These are phyloP conservation scores for Pneumocystis carinii DNA, from an alignment of 1,139 yeast genomes.

Conservation along the genomic window DNA sequence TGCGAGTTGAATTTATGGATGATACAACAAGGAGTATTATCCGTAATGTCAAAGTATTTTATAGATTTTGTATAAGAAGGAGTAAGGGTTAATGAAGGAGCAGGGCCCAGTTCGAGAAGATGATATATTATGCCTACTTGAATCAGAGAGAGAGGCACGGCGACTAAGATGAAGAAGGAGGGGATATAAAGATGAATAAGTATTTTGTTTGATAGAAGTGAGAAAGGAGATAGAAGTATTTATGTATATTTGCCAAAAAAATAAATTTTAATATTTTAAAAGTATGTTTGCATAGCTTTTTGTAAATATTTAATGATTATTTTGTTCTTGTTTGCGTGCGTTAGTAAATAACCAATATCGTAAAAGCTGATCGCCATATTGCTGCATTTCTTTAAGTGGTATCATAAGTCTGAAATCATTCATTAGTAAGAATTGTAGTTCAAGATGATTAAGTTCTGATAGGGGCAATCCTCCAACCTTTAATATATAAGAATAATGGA, in stretches of 20 bases:
- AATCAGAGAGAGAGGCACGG: slow-evolving; percentile 99
- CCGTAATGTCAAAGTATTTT: slow-evolving; percentile 65
- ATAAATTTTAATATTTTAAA: neutral
- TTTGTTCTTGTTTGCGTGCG: neutral
- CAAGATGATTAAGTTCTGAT: slow-evolving; percentile 84
- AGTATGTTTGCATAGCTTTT: neutral
- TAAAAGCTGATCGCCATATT: slow-evolving; percentile 73
- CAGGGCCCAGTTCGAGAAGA: slow-evolving; percentile 98
- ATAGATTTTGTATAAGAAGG: neutral
- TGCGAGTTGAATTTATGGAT: slow-evolving; percentile 98
- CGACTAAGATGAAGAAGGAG: slow-evolving; percentile 28
- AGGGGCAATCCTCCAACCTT: slow-evolving; percentile 72
- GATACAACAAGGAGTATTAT: slow-evolving; percentile 96
- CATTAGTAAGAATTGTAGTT: slow-evolving; percentile 68
- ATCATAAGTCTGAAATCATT: slow-evolving; percentile 80
- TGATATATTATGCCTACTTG: slow-evolving; percentile 98
- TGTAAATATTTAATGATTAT: neutral
- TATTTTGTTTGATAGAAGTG: neutral
- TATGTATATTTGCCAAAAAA: neutral
- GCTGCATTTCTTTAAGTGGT: slow-evolving; percentile 76
- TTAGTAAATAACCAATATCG: slow-evolving; percentile 53
- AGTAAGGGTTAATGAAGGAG: neutral
- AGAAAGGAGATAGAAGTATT: neutral
- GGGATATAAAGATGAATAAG: neutral
- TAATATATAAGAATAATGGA: neutral